A percentile compares a stretch with the other conserved stretches of the same genome.
phyloP scores from a whole-genome alignment of 805 yeast species.

The Pichia gijzeniarum region DNA sequence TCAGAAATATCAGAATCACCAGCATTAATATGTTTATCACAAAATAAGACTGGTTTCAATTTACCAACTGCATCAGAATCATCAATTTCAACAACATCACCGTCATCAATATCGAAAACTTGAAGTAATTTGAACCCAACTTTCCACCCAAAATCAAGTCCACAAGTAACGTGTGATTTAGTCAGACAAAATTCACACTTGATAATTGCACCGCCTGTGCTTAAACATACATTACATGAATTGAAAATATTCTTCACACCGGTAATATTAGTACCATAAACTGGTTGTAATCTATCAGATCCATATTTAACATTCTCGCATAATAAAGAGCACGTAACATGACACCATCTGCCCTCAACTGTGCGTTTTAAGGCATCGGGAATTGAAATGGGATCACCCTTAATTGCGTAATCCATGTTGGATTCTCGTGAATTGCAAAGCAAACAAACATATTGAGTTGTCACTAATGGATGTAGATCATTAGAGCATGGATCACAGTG shows the following conservation, averaged over 20 bases:
- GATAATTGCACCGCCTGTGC: slow-evolving; percentile 44
- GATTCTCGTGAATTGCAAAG: slow-evolving; percentile 55
- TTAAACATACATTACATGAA: slow-evolving; percentile 41
- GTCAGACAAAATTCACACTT: slow-evolving; percentile 41
- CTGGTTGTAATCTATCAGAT: slow-evolving; percentile 40
- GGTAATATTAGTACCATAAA: slow-evolving; percentile 32
- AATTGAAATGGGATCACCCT: slow-evolving; percentile 34
- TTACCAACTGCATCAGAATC: slow-evolving; percentile 31
- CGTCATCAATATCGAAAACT: slow-evolving; percentile 12
- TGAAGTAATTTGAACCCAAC: slow-evolving; percentile 47
- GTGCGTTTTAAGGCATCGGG: slow-evolving; percentile 73
- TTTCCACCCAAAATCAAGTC: slow-evolving; percentile 40
- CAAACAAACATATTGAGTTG: slow-evolving; percentile 54
- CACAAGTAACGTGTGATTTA: slow-evolving; percentile 51
- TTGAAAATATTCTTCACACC: slow-evolving; percentile 28
- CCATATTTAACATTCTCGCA: slow-evolving; percentile 40
- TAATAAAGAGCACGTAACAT: slow-evolving; percentile 63
- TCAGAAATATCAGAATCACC: slow-evolving; percentile 11
- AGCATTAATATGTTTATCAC: slow-evolving; percentile 32
- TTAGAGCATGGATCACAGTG: slow-evolving; percentile 75
- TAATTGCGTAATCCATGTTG: slow-evolving; percentile 39
- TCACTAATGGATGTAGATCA: slow-evolving; percentile 51
- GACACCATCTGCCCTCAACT: slow-evolving; percentile 66
- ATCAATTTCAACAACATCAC: slow-evolving; percentile 16
- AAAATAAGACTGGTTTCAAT: slow-evolving; percentile 38